Percentiles rank a stretch among this genome's conserved stretches.
Conservation (phyloP, 169 alveolate species). For the Plasmodium inui region DNA sequence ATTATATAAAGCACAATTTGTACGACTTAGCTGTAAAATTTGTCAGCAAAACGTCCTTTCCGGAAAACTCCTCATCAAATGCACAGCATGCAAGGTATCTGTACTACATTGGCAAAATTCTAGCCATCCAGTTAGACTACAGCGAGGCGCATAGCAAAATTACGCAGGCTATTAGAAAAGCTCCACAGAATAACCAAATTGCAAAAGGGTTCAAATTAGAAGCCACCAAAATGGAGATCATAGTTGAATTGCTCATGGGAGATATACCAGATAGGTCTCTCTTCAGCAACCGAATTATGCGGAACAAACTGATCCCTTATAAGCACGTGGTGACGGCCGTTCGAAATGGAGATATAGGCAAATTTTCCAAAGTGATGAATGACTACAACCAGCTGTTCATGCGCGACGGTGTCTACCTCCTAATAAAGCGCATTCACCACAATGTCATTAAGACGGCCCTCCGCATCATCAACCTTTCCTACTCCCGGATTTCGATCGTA, state of each 20-base stretch:
- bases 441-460: constrained; percentile 96
- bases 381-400: constrained; percentile 83
- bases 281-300: constrained; percentile 89
- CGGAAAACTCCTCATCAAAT: constrained; percentile 91
- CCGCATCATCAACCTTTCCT: constrained; percentile 92
- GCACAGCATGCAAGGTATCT: constrained; percentile 95
- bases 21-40: constrained; percentile 83
- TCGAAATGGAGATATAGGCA: constrained; percentile 93
- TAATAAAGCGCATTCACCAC: constrained; percentile 94
- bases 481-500: constrained; percentile 91
- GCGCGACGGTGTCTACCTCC: constrained; percentile 91
- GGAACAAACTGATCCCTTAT: constrained; percentile 91
- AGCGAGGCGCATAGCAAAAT: constrained; percentile 92
- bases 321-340: constrained; percentile 93
- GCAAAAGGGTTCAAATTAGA: constrained; percentile 92
- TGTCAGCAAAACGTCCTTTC: constrained; percentile 86
- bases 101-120: constrained; percentile 93
- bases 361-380: constrained; percentile 88
- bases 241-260: constrained; percentile 96
- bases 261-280: constrained; percentile 96
- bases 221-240: constrained; percentile 92
- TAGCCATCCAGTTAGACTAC: constrained; percentile 95
- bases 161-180: constrained; percentile 93
- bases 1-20: constrained; percentile 88
- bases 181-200: constrained; percentile 91